Base-by-base conservation (phyloP, 192 early-diverging fungal species). In the Pilobolus umbonatus region DNA sequence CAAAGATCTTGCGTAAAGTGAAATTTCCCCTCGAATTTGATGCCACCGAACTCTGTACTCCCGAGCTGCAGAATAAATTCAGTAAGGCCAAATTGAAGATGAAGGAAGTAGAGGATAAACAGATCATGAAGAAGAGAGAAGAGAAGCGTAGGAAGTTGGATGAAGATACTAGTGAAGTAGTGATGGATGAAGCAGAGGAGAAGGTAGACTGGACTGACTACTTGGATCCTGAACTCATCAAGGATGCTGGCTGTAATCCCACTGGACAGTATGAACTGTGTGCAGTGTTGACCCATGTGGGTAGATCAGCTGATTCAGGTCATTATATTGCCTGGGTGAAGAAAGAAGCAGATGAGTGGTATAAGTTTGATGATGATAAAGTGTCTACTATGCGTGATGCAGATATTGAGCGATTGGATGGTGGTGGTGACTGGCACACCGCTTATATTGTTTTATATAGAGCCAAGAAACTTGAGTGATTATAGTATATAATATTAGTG, bases 301-400 rank as follows among this genome's bases (percentile, higher is more conserved):
- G 96, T n/a, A 84, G 94, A 14, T 85, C 88, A 5, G 88, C 92
- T 31, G 93, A 98, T 65, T 94, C 92, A 30, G 94, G 94, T 46
- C 89, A 89, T 69, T 98, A 98, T 48, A 96, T 98, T 65, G 95
- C 83, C 15, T 98, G 96, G 96, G 87, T 88, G 3, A 88, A 88
- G 60, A 88, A 88, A 60, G 82, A 75, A 8, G 69, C 19, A 70
- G 72, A 86, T 65, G 52, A 77, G 48, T 91, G 88, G 88, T 76
- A 84, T 76, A 93, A 95, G 64, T 98, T 90, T 70, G 92, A 99
- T 63, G 96, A 99, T 67, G 95, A 99, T 45, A 84, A 91, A 29
- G 96, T 99, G 11, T 88, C 89, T 4, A 77, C 82, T 32, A 81
- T 95, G 28, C 84, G 75, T 8, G 80, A 88, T 53, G 89, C 91